Base-by-base conservation (phyloP, 1,139 yeast genomes). In the Candida sp. region DNA sequence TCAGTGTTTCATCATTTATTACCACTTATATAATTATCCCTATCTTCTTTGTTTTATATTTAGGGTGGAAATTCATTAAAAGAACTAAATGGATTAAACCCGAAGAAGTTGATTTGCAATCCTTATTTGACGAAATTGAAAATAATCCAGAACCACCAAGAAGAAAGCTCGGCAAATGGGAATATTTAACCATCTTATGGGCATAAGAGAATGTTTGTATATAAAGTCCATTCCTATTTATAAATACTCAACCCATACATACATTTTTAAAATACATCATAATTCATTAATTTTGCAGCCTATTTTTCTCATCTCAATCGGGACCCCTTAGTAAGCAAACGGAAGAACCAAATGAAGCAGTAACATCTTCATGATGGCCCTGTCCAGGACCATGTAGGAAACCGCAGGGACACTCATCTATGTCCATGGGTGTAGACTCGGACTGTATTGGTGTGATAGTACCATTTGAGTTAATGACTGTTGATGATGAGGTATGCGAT, bases 1-100 rank as follows among this genome's bases (percentile, higher is more conserved):
- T 65, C 49, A 53, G 48, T 3, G 56, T 66, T 34, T 59, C 70
- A 21, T 45, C 60, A 0, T 70, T 73, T 48, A 64, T 72, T 51
- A 63, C 69, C 22, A 45, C 68, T 11, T 69, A 72, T 55, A 66
- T 70, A 45, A 55, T 63, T 36, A 60, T 72, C 36, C 74, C 75
- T 22, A 56, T 70, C 37, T 38, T 54, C 4, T 11, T 59, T 5
- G 56, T 54, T 0, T 53, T 70, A 27, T 67, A 45, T 43, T 36
- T 55, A 12, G 58, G 58, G 39, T 68, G 66, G 60, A 67, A 67
- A 42, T 12, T 68, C 5, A 49, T 53, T 47, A 61, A 56, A 44
- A 55, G 50, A 43, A 60, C 70, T 0, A 61, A 53, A 44, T 51
- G 55, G 22, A 45, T 51, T 30, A 54, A 48, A 32, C 68, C 72